Evolutionary conservation across 2,329 filamentous ascomycete species (phyloP).

Genomic region (Colletotrichum sp.): DNA sequence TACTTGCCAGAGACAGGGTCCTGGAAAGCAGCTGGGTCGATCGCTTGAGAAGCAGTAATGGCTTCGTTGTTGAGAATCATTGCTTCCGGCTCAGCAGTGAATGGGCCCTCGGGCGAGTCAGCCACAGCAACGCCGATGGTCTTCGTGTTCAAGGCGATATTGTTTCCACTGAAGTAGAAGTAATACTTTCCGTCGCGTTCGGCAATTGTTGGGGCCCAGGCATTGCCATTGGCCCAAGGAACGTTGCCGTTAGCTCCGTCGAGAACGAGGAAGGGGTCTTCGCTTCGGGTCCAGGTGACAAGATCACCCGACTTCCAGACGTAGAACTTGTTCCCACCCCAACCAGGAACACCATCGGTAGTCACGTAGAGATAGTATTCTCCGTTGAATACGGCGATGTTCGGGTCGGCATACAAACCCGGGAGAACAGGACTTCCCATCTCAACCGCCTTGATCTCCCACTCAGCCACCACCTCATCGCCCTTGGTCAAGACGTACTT

Average conservation of each 20-base stretch:
- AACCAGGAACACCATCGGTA: slow-evolving; percentile 48
- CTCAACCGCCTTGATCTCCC: slow-evolving; percentile 21
- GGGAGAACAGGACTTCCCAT: slow-evolving; percentile 39
- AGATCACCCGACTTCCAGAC: slow-evolving; percentile 51
- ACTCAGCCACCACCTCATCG: not conserved
- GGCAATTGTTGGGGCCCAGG: slow-evolving; percentile 71
- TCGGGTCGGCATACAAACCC: slow-evolving; percentile 50
- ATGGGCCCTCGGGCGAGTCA: slow-evolving; percentile 64
- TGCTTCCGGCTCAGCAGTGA: slow-evolving; percentile 54
- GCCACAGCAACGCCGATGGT: slow-evolving; percentile 67
- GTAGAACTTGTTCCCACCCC: slow-evolving; percentile 53
- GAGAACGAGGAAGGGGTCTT: slow-evolving; percentile 47
- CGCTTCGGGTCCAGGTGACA: slow-evolving; percentile 43
- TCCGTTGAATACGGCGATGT: slow-evolving; percentile 47
- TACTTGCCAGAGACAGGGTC: slow-evolving; percentile 62
- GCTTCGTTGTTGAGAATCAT: slow-evolving; percentile 61
- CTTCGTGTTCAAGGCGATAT: slow-evolving; percentile 56
- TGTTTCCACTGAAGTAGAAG: slow-evolving; percentile 63
- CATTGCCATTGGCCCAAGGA: slow-evolving; percentile 69
- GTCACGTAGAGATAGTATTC: slow-evolving; percentile 54
- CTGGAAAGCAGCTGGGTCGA: slow-evolving; percentile 66
- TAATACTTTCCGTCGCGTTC: slow-evolving; percentile 66
- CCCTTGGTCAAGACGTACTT: slow-evolving; percentile 22
- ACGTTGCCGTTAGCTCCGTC: slow-evolving; percentile 56
- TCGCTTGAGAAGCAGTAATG: slow-evolving; percentile 46